Evolutionary conservation across 306 rosid genomes (phyloP).

Genomic region (Senna tora): DNA sequence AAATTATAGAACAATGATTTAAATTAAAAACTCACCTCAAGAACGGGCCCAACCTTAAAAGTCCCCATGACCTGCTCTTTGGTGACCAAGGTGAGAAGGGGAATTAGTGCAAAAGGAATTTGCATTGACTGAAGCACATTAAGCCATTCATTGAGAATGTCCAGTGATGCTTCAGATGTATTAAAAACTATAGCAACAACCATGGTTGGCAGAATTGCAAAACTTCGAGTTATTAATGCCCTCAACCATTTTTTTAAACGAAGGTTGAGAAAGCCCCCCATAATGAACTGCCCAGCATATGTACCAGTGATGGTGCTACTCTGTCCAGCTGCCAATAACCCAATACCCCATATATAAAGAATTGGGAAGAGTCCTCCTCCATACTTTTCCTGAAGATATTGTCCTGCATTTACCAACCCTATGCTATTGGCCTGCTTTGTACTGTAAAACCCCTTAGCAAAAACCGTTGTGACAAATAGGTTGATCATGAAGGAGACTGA

Average conservation of each 20-base stretch:
- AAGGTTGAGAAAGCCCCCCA: conserved; percentile 96
- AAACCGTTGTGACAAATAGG: conserved; percentile 78
- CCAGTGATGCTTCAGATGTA: conserved; percentile 75
- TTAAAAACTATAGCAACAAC: conserved; percentile 74
- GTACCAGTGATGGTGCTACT: conserved; percentile 94
- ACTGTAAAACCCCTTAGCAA: conserved; percentile 81
- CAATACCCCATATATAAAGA: conserved; percentile 90
- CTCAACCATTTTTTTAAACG: conserved; percentile 89
- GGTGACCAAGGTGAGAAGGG: conserved; percentile 83
- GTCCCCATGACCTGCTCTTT: conserved; percentile 86
- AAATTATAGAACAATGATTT: conserved; percentile 21
- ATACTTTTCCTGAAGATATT: conserved; percentile 77
- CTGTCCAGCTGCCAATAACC: conserved; percentile 91
- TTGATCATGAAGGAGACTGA: conserved; percentile 73
- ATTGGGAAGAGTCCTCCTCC: conserved; percentile 84
- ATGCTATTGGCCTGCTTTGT: conserved; percentile 64
- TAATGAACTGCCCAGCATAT: conserved; percentile 90
- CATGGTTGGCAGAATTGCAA: conserved; percentile 85
- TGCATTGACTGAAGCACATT: conserved; percentile 91
- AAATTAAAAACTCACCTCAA: conserved; percentile 59
- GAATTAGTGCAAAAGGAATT: conserved; percentile 90
- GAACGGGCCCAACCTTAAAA: conserved; percentile 75
- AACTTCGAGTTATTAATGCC: conserved; percentile 85
- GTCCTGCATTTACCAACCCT: conserved; percentile 90
- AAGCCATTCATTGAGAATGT: conserved; percentile 86